phyloP scores from a whole-genome alignment of 768 basidiomycete genomes.

The Pulveroboletus ravenelii region DNA sequence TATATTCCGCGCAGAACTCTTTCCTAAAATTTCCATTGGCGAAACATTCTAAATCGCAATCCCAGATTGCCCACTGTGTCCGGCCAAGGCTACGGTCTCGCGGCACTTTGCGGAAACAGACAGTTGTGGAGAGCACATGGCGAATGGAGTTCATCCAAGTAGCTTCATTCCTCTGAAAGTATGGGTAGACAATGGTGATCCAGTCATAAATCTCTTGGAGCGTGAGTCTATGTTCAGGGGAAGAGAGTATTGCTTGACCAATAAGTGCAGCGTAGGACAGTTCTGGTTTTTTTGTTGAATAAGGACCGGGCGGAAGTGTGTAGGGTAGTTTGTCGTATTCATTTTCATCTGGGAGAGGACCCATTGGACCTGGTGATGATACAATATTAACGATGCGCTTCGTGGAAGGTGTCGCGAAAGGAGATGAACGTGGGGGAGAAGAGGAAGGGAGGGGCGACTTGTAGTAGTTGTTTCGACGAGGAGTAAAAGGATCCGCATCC shows the following conservation, averaged over 20 bases:
- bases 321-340: constrained; percentile 68
- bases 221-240: constrained; percentile 76
- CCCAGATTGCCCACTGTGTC: constrained; percentile 84
- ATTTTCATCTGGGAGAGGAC: constrained; percentile 55
- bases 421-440: constrained; percentile 57
- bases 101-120: constrained; percentile 82
- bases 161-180: constrained; percentile 86
- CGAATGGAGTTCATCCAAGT: constrained; percentile 99
- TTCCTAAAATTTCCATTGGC: constrained; percentile 78
- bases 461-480: constrained; percentile 40
- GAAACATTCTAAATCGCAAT: constrained; percentile 80
- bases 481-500: constrained; percentile 45
- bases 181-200: constrained; percentile 91
- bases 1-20: constrained; percentile 41
- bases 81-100: constrained; percentile 75
- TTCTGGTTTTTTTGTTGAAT: constrained; percentile 74
- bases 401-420: constrained; percentile 55
- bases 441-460: constrained; percentile 55
- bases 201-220: constrained; percentile 95
- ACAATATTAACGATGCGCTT: constrained; percentile 65
- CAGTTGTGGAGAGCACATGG: constrained; percentile 92
- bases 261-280: constrained; percentile 94
- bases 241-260: constrained; percentile 89
- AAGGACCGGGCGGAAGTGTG: constrained; percentile 79
- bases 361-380: constrained; percentile 81